Conservation (phyloP, 202 grass and related monocot genomes). For the Digitaria exilis region DNA sequence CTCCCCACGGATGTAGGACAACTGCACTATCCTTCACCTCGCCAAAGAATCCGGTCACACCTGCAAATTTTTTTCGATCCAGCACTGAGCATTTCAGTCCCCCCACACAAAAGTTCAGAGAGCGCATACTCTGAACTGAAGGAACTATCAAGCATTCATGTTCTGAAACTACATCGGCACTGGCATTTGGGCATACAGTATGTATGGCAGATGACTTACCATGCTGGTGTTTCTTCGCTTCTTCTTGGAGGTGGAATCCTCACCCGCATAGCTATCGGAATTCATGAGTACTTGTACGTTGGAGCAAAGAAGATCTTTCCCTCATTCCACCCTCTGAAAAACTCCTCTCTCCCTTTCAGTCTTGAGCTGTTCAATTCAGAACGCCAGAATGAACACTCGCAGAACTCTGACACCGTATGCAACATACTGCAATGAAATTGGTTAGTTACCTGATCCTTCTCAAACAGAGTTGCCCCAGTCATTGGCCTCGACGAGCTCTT, state of each 20-base stretch:
- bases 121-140: background rate
- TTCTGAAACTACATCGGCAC: background rate
- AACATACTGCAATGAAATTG: background rate
- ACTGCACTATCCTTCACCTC: conserved; percentile 76
- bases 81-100: background rate
- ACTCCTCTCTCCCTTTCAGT: conserved; percentile 61
- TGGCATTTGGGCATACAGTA: no score
- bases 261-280: conserved; percentile 64
- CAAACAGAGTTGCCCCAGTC: conserved; percentile 72
- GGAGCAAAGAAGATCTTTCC: conserved; percentile 72
- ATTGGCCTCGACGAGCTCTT: conserved; percentile 57
- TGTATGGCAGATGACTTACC: conserved; percentile 32
- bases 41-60: conserved; percentile 91
- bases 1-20: conserved; percentile 81
- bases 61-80: conserved; percentile 27
- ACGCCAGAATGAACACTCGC: background rate
- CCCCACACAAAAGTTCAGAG: background rate
- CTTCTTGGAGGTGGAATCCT: conserved; percentile 56
- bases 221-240: conserved; percentile 90
- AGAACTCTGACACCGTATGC: background rate
- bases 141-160: background rate
- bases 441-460: conserved; percentile 66
- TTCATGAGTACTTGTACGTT: conserved; percentile 86
- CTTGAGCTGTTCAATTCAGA: conserved; percentile 49
- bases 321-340: conserved; percentile 77